Evolutionary conservation across 805 yeast species (phyloP).

Genomic region (Schwanniomyces polymorphus): DNA sequence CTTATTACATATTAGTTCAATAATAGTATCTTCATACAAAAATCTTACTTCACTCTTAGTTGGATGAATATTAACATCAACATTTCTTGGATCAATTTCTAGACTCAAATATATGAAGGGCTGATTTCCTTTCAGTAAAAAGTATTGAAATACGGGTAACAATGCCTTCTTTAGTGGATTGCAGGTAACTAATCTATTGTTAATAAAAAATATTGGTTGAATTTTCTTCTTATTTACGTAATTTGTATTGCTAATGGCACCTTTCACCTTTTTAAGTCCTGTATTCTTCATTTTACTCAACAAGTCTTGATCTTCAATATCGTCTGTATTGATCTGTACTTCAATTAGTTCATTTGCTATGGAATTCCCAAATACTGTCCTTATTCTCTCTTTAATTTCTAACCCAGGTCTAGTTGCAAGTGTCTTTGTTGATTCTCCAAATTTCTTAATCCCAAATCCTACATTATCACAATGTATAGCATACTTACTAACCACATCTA

Average conservation of each 20-base stretch:
- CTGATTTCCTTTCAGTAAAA: constrained; percentile 71
- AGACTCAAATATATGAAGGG: constrained; percentile 79
- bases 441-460: constrained; percentile 77
- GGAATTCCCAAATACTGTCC: constrained; percentile 68
- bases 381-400: constrained; percentile 63
- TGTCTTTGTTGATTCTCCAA: constrained; percentile 71
- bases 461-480: constrained; percentile 70
- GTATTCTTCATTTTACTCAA: constrained; percentile 14
- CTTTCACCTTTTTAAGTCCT: constrained; percentile 57
- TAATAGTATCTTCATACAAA: constrained; percentile 81
- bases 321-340: constrained; percentile 33
- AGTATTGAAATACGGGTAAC: constrained; percentile 56
- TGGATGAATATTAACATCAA: constrained; percentile 96
- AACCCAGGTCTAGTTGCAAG: constrained; percentile 56
- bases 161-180: constrained; percentile 78
- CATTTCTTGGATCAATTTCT: constrained; percentile 61
- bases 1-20: constrained; percentile 52
- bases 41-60: constrained; percentile 92
- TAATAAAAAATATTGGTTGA: constrained; percentile 79
- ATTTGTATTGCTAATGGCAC: constrained; percentile 70
- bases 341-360: constrained; percentile 66
- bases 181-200: constrained; percentile 77
- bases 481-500: constrained; percentile 83
- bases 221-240: constrained; percentile 64
- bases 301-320: constrained; percentile 8